These are phyloP conservation scores for Boletus reticuloceps DNA, from an alignment of 768 basidiomycete genomes.

Conservation along the genomic window DNA sequence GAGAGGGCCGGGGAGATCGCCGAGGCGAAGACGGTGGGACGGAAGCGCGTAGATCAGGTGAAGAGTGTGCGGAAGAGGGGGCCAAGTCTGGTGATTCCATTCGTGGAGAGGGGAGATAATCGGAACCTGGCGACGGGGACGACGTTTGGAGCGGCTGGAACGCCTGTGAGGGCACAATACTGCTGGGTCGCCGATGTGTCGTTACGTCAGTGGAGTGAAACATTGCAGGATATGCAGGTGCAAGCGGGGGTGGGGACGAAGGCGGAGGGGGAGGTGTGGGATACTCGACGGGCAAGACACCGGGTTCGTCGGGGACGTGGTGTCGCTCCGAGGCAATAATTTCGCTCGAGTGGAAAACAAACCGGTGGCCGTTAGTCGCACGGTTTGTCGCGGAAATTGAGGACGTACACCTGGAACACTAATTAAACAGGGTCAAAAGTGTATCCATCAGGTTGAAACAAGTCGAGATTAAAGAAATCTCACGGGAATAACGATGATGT, in stretches of 20 bases:
- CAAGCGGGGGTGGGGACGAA: constrained; percentile 31
- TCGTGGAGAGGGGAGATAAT: constrained; percentile 24
- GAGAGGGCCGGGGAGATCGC: constrained; percentile 21
- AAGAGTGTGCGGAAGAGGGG: constrained; percentile 23
- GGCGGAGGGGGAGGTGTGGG: constrained; percentile 30
- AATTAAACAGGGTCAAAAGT: constrained; percentile 12
- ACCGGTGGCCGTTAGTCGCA: constrained; percentile 80
- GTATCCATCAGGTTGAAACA: constrained; percentile 4
- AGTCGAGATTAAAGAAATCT: constrained; percentile 11
- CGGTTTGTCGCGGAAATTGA: constrained; percentile 66
- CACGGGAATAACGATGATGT: constrained; percentile 74
- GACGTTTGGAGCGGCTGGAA: constrained; percentile 22
- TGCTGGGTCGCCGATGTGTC: constrained; percentile 19
- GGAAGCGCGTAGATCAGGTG: constrained; percentile 22
- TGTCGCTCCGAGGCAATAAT: constrained; percentile 61
- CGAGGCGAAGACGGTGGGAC: constrained; percentile 19
- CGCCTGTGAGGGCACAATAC: constrained; percentile 15
- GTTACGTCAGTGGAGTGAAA: constrained; percentile 24
- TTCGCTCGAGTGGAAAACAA: constrained; percentile 80
- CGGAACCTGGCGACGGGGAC: constrained; percentile 11
- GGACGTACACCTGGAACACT: constrained; percentile 73
- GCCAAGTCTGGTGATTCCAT: constrained; percentile 21
- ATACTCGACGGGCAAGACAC: constrained; percentile 49
- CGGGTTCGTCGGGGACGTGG: constrained; percentile 62
- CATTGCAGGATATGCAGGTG: constrained; percentile 28